Evolutionary conservation across 192 early-diverging fungal genomes (phyloP), one percentile per base, ranked within the genome.

Genomic region (Geranomyces variabilis): DNA sequence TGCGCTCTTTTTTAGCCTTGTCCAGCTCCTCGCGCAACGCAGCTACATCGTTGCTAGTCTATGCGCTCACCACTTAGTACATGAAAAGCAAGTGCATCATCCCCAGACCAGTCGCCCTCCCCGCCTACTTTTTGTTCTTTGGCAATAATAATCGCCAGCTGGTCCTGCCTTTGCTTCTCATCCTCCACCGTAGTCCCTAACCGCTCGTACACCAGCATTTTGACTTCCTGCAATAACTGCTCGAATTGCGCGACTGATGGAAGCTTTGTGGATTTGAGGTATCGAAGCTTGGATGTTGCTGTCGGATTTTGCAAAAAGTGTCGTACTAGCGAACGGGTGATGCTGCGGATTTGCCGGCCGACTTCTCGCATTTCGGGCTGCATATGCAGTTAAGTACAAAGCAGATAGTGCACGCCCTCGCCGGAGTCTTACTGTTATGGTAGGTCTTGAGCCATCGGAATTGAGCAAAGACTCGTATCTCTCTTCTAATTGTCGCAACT

Each of bases 51-150:
- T 73, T 80, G 59, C 74, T 82, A 9, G 85, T 86, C 81, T 84
- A 55, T 70, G 47, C 34, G 43, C 26, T 9, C 41, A 33, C 7
- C 17, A 7, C 10, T 41, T 7, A 41, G 3, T 3, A 41, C 36
- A 41, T 41, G 36, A 10, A 41, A 41, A 41, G 10, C 10, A 41
- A 41, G n/a, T 41, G 36, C 36, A 3, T 41, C 36, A 3, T 41
- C 36, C 36, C 36, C 36, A 41, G n/a, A n/a, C 10, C 10, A 41
- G 36, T 41, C 10, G 36, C 36, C 10, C 36, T 10, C 0, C 14
- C 1, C 19, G 17, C 66, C 0, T 21, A 84, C 82, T 80, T 85
- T 86, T 75, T 86, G 80, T 59, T 86, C 85, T 67, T 83, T 86
- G 14, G 83, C 85, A 59, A 84, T 81, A 33, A 86, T 84, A 21